Base-by-base conservation (phyloP, 2,329 filamentous ascomycete genomes). In the Aspergillus sp. region DNA sequence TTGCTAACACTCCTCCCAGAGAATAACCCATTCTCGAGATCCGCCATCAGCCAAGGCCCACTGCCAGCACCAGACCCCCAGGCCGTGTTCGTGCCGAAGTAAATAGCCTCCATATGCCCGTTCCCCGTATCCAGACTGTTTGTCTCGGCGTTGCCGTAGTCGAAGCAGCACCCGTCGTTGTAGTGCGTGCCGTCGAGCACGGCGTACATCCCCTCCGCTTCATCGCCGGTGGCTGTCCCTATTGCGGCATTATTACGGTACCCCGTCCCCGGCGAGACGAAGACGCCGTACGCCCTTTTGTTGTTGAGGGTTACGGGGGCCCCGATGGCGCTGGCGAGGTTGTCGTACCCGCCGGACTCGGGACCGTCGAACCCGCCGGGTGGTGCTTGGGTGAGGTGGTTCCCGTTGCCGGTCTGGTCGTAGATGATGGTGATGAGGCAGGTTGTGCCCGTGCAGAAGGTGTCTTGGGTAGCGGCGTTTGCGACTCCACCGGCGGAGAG, bases 41-140 rank as follows among this genome's bases (percentile, higher is more conserved):
- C 86, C 0, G 85, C 86, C 85, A 89, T 88, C 63, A 89, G 68
- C 86, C 86, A 89, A 0, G 86, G 86, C 0, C 86, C 86, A 44
- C 64, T 79, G 45, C 85, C 86, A 4, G 82, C 56, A 8, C 86
- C 86, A 7, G 70, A 71, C 17, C 86, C 86, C 82, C 83, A 87
- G 62, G 58, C 58, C 0, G 76, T 84, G 68, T 66, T 80, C 68
- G 76, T 73, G 1, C 86, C 86, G 64, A 79, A 88, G 78, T 88
- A 89, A 57, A 89, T 83, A 54, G 86, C 83, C 67, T 89, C 86
- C 86, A 89, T 89, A 65, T 88, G 85, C 15, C 83, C 86, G 53
- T 82, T 80, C 3, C 86, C 86, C 0, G 84, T 81, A 58, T 85
- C 83, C 2, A 3, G 60, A 57, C 67, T 80, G 68, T 63, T 84